phyloP scores from a whole-genome alignment of 2,329 filamentous ascomycete species.

The Epichloe elymi region DNA sequence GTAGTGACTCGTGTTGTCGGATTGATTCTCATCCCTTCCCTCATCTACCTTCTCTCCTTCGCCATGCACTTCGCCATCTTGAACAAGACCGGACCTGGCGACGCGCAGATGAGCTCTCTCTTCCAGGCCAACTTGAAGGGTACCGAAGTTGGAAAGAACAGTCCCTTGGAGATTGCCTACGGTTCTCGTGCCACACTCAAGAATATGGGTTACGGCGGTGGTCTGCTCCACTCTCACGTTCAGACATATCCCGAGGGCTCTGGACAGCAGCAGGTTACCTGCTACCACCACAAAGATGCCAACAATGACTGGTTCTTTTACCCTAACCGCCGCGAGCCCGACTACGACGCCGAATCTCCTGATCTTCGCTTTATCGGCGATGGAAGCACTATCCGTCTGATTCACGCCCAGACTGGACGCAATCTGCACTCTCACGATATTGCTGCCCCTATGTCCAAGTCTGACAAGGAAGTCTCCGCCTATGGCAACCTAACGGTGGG shows the following conservation, averaged over 20 bases:
- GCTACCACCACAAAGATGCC: constrained; percentile 98
- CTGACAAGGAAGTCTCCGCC: constrained; percentile 82
- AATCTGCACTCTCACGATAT: constrained; percentile 94
- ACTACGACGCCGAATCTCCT: constrained; percentile 54
- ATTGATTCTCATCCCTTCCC: constrained; percentile 74
- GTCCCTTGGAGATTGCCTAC: constrained; percentile 78
- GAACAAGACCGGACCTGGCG: constrained; percentile 84
- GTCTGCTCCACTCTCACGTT: constrained; percentile 88
- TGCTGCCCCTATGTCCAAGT: constrained; percentile 76
- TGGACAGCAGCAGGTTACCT: constrained; percentile 89
- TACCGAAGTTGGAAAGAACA: constrained; percentile 87
- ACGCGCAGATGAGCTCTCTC: constrained; percentile 99
- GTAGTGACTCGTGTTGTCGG: constrained; percentile 68
- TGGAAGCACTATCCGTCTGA: constrained; percentile 66
- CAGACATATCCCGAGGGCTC: constrained; percentile 95
- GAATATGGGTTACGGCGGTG: constrained; percentile 98
- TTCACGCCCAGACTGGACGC: constrained; percentile 90
- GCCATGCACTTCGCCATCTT: constrained; percentile 89
- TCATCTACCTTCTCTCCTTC: constrained; percentile 94
- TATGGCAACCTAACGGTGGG: constrained; percentile 94
- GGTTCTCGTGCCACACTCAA: constrained; percentile 89
- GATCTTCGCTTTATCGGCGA: constrained; percentile 66
- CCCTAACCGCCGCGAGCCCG: constrained; percentile 67
- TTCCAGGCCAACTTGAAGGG: constrained; percentile 95
- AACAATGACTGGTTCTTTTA: constrained; percentile 99